Conservation (phyloP, 2,329 filamentous ascomycete genomes). For the Zymoseptoria tritici region DNA sequence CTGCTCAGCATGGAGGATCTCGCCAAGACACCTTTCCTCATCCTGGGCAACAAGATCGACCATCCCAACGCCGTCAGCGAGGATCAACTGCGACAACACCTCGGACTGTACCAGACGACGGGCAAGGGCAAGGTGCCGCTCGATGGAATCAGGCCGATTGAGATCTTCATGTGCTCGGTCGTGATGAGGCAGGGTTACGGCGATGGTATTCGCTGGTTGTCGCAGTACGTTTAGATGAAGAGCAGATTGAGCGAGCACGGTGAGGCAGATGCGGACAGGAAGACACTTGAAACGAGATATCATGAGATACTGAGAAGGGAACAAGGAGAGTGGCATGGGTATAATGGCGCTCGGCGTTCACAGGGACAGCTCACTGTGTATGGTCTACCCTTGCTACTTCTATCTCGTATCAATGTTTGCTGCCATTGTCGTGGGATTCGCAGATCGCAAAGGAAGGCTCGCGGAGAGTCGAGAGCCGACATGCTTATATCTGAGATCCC, state of each 20-base stretch:
- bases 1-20: constrained; percentile 96
- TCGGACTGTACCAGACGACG: constrained; percentile 89
- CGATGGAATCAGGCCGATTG: constrained; percentile 88
- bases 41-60: constrained; percentile 99
- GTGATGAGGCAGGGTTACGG: constrained; percentile 95
- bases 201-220: constrained; percentile 81
- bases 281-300: not conserved
- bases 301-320: not conserved
- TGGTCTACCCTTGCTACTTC: not conserved
- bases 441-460: too few relatives aligned
- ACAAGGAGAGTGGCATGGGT: not conserved
- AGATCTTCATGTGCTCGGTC: constrained; percentile 98
- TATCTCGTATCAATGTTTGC: not conserved
- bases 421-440: too few relatives aligned
- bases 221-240: constrained; percentile 70
- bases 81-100: constrained; percentile 84
- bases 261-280: not conserved
- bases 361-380: not conserved
- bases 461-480: too few relatives aligned
- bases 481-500: too few relatives aligned
- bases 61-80: constrained; percentile 92
- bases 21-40: constrained; percentile 86
- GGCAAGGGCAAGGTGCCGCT: constrained; percentile 91
- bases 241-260: not conserved
- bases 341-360: not conserved